These are phyloP conservation scores for Saksenaea oblongispora DNA, from an alignment of 371 early-diverging fungal species.

Conservation along the genomic window DNA sequence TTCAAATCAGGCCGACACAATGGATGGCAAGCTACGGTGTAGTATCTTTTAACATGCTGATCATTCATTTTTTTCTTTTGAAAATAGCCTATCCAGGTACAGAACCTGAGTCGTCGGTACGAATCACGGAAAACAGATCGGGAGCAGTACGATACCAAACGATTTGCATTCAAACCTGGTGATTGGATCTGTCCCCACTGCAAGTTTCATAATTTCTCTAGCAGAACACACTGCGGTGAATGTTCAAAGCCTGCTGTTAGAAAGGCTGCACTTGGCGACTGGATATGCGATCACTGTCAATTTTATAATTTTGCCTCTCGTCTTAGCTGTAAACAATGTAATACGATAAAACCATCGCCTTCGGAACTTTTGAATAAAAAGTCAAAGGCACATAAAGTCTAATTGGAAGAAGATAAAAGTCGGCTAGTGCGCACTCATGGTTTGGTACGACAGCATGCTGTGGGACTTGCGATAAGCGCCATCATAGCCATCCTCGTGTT, in stretches of 20 bases:
- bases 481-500: conserved; percentile 7
- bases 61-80: neutral
- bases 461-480: conserved; percentile 1
- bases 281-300: conserved; percentile 3
- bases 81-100: neutral
- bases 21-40: neutral
- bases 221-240: neutral
- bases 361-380: neutral
- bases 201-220: conserved; percentile 7
- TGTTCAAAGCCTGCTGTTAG: neutral
- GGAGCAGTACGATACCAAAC: neutral
- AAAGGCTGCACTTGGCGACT: neutral
- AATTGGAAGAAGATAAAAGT: neutral
- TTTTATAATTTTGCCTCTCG: conserved; percentile 5
- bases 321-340: conserved; percentile 5
- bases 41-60: neutral
- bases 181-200: conserved; percentile 15
- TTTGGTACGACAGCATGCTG: neutral
- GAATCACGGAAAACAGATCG: neutral
- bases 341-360: neutral
- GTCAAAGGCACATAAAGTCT: neutral
- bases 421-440: neutral
- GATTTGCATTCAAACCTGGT: neutral
- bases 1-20: neutral
- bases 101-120: neutral